Percentiles rank a stretch among this genome's conserved stretches.
Evolutionary conservation across 495 filamentous ascomycete species (phyloP).

Genomic region (Aspergillus ellipticus): DNA sequence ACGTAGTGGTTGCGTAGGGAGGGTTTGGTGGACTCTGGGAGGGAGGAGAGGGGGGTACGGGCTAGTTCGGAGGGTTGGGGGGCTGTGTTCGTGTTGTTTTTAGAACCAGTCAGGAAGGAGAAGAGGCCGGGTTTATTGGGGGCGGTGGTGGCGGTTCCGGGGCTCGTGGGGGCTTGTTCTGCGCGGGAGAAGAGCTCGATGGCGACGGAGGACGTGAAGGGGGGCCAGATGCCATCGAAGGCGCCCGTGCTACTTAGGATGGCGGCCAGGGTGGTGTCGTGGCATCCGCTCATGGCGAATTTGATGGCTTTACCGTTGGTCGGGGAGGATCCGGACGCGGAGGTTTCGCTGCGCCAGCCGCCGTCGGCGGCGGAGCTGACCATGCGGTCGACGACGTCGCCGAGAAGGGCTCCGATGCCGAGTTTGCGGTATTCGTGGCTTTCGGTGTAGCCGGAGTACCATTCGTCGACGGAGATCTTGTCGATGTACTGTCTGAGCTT

Average conservation of each 20-base stretch:
- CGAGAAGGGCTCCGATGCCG: constrained; percentile 79
- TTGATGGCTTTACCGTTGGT: constrained; percentile 55
- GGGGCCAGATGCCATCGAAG: constrained; percentile 78
- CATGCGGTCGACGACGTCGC: constrained; percentile 84
- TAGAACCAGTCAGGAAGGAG: constrained; percentile 28
- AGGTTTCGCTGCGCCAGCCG: constrained; percentile 51
- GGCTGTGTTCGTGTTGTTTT: constrained; percentile 16
- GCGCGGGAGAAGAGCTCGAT: constrained; percentile 76
- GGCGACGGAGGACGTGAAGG: constrained; percentile 86
- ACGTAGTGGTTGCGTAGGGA: constrained; percentile 74
- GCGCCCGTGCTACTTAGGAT: constrained; percentile 75
- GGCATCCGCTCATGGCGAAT: constrained; percentile 78
- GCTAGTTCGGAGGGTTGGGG: constrained; percentile 29
- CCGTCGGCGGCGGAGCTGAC: constrained; percentile 63
- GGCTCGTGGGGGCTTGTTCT: not conserved
- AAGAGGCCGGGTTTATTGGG: constrained; percentile 28
- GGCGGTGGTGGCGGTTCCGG: constrained; percentile 10
- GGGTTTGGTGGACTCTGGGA: constrained; percentile 37
- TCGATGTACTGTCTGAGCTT: constrained; percentile 69
- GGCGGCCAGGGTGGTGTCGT: constrained; percentile 88
- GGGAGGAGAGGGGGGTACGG: constrained; percentile 29
- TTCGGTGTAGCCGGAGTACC: constrained; percentile 85
- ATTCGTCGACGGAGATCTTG: constrained; percentile 81
- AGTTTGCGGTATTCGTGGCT: constrained; percentile 78
- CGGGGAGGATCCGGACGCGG: constrained; percentile 43